These are phyloP conservation scores for Pyrenopolyporus hunteri DNA, from an alignment of 495 filamentous ascomycete genomes.

Conservation along the genomic window DNA sequence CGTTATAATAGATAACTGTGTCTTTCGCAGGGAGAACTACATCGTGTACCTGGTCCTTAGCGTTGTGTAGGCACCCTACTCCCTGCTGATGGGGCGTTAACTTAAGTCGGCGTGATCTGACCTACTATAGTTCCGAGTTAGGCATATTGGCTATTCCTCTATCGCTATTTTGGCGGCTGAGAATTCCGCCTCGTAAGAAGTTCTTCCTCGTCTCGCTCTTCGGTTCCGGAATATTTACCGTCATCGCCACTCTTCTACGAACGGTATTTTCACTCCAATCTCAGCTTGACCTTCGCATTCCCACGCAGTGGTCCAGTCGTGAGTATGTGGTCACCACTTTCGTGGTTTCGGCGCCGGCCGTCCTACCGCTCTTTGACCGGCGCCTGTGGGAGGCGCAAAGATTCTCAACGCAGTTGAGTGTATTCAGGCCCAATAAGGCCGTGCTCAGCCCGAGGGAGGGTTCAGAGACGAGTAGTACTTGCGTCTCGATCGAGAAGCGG, in stretches of 20 bases:
- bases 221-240: constrained; percentile 18
- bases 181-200: not conserved
- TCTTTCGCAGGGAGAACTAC: constrained; percentile 21
- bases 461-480: too few species aligned
- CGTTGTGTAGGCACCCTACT: constrained; percentile 3
- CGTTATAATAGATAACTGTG: constrained; percentile 10
- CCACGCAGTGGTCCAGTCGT: constrained; percentile 20
- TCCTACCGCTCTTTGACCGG: constrained; percentile 17
- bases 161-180: constrained; percentile 16
- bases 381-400: constrained; percentile 10
- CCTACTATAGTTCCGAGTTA: constrained; percentile 6
- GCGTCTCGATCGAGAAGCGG: too few species aligned
- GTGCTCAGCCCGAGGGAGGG: constrained; percentile 5
- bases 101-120: too few species aligned
- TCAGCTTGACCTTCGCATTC: constrained; percentile 8
- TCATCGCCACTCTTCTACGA: constrained; percentile 13
- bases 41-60: constrained; percentile 13
- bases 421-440: not conserved
- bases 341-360: constrained; percentile 18
- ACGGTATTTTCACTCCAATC: constrained; percentile 15
- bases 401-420: not conserved
- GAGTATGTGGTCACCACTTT: constrained; percentile 21
- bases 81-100: too few species aligned
- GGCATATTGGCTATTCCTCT: constrained; percentile 23
- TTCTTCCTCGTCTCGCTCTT: constrained; percentile 7